Conservation (phyloP, 2,329 filamentous ascomycete species). For the Trichoderma atrobrunneum region DNA sequence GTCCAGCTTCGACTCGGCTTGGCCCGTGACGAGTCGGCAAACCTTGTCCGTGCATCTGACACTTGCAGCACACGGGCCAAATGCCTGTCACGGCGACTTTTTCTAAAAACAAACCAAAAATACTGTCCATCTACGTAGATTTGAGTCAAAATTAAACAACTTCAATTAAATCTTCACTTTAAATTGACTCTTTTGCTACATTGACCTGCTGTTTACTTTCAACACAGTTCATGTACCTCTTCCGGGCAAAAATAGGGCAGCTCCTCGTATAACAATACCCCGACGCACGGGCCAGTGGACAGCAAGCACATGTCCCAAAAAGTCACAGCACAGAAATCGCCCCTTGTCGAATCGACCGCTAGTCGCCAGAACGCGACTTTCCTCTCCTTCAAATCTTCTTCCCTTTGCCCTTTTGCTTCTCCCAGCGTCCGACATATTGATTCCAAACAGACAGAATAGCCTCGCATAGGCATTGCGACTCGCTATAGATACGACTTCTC, state of each 20-base stretch:
- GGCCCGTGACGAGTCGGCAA: not conserved
- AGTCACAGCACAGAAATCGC: not conserved
- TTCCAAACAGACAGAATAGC: not conserved
- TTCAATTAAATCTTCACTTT: not conserved
- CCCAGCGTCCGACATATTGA: not conserved
- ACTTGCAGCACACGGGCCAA: not conserved
- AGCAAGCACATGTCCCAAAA: not conserved
- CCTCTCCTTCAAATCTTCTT: not conserved
- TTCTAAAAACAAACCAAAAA: not conserved
- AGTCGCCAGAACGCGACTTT: constrained; percentile 8
- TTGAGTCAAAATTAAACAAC: not conserved
- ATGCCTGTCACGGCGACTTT: not conserved
- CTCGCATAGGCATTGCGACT: not conserved
- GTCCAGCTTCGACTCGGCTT: not conserved
- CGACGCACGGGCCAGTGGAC: constrained; percentile 5
- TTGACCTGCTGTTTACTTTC: not conserved
- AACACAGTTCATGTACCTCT: not conserved
- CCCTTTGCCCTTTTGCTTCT: not conserved
- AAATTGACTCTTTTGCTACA: not conserved
- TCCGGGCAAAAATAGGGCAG: not conserved
- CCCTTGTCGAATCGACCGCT: constrained; percentile 7
- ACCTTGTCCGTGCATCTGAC: not conserved
- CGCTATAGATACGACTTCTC: not conserved
- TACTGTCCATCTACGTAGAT: not conserved
- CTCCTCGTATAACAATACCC: not conserved